Percentiles rank a stretch among this genome's conserved stretches.
These are phyloP conservation scores for Hypocrella siamensis DNA, from an alignment of 2,329 filamentous ascomycete species.

Conservation along the genomic window DNA sequence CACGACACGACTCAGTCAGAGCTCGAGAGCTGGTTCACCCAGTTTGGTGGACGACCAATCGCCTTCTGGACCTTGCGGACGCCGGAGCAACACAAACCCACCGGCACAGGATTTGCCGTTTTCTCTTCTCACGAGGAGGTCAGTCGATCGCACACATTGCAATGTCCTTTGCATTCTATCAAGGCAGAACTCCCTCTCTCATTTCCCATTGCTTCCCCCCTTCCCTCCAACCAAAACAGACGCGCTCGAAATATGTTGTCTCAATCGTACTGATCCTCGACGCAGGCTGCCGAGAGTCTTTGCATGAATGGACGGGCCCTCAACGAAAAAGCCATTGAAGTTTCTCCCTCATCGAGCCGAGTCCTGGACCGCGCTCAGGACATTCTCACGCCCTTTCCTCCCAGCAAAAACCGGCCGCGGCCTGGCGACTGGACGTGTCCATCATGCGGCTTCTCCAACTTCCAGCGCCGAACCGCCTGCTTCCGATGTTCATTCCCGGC, in stretches of 20 bases:
- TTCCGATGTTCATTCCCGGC: slow-evolving; percentile 99
- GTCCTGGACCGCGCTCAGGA: slow-evolving; percentile 91
- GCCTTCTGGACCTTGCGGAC: slow-evolving; percentile 98
- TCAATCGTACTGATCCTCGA: background rate
- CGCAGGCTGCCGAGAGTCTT: slow-evolving; percentile 82
- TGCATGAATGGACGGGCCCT: slow-evolving; percentile 98
- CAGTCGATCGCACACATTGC: slow-evolving; percentile 19
- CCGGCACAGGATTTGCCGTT: slow-evolving; percentile 91
- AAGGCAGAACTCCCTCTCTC: too few relatives aligned
- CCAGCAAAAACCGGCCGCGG: slow-evolving; percentile 93
- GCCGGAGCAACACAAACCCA: slow-evolving; percentile 98
- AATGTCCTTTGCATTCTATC: background rate
- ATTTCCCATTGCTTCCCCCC: too few relatives aligned
- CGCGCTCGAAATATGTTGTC: too few relatives aligned
- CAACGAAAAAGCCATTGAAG: slow-evolving; percentile 98
- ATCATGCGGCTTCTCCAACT: slow-evolving; percentile 97
- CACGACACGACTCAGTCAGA: slow-evolving; percentile 98
- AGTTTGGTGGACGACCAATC: slow-evolving; percentile 93
- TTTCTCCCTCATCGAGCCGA: slow-evolving; percentile 91
- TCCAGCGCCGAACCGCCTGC: slow-evolving; percentile 93
- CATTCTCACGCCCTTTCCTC: slow-evolving; percentile 92
- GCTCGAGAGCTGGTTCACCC: slow-evolving; percentile 98
- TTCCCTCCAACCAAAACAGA: too few relatives aligned
- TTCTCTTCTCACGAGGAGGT: slow-evolving; percentile 99
- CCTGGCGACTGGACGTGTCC: slow-evolving; percentile 99